phyloP scores from a whole-genome alignment of 2,329 filamentous ascomycete species.

The Paecilomyces variotii region DNA sequence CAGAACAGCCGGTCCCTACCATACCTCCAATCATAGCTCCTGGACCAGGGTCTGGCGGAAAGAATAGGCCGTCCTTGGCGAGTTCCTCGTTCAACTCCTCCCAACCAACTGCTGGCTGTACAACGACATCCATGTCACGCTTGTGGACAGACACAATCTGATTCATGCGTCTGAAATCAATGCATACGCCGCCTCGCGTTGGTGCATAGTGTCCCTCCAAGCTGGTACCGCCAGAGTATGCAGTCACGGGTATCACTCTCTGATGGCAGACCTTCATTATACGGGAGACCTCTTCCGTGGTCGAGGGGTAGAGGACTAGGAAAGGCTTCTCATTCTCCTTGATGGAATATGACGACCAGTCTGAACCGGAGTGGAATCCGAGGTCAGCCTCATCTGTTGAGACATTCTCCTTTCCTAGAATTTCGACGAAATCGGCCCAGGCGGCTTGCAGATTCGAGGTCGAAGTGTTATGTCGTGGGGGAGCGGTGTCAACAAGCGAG shows the following conservation, averaged over 20 bases:
- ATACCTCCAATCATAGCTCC: conserved; percentile 83
- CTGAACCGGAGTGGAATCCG: conserved; percentile 51
- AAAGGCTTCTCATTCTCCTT: conserved; percentile 39
- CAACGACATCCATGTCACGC: conserved; percentile 66
- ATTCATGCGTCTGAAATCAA: conserved; percentile 83
- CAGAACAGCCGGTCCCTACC: conserved; percentile 48
- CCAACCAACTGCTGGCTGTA: conserved; percentile 80
- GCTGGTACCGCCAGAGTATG: conserved; percentile 80
- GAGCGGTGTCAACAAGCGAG: conserved; percentile 40
- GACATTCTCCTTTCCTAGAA: conserved; percentile 57
- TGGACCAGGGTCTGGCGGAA: conserved; percentile 84
- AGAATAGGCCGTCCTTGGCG: conserved; percentile 68
- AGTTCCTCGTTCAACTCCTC: conserved; percentile 75
- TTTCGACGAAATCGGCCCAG: conserved; percentile 54
- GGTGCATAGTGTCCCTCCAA: conserved; percentile 83
- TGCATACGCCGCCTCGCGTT: conserved; percentile 72
- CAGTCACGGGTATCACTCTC: conserved; percentile 74
- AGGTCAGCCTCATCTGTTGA: conserved; percentile 49
- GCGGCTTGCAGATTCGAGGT: conserved; percentile 54
- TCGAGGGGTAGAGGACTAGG: conserved; percentile 65
- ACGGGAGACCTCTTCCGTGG: conserved; percentile 73
- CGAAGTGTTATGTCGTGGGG: conserved; percentile 49
- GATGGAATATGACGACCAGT: conserved; percentile 51
- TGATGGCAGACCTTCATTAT: conserved; percentile 84
- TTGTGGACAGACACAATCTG: conserved; percentile 69